Base-by-base conservation (phyloP, 768 basidiomycete genomes). In the Xerocomellus amylosporus region DNA sequence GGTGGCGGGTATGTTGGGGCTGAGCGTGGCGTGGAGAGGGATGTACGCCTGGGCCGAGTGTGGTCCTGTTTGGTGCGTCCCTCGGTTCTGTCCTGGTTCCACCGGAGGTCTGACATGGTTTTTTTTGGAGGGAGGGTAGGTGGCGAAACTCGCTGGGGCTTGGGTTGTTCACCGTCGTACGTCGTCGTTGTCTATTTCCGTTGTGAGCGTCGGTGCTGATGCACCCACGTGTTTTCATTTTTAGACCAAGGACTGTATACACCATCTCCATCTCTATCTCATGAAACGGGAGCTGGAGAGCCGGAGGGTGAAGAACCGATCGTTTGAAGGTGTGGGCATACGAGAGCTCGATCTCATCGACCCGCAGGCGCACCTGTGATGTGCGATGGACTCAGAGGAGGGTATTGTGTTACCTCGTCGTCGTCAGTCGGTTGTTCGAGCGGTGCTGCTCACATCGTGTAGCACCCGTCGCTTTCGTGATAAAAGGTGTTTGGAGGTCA, bases 311-410 rank as follows among this genome's bases (percentile, higher is more conserved):
- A 87, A 84, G 71, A 87, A 78, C 63, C 78, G 80, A 55, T 82
- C 87, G 40, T 91, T 91, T 64, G 74, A 76, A n/a, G 87, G 86
- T 0, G 80, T 90, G n/a, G 88, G 90, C 62, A 61, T 82, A 40
- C 65, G 71, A 15, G 83, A 82, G 58, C 74, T 90, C 38, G 88
- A 91, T 65, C 76, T 91, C 28, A 77, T 88, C 69, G n/a, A 69
- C 59, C 44, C 75, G 4, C 47, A 58, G 40, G 59, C 37, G 15
- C 30, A 66, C 28, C 33, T 48, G 19, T 61, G 40, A 63, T 30
- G 26, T 28, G 26, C 26, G 26, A 8, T 28, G 26, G 26, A 28
- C 8, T 28, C 24, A 24, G 24, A 24, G 24, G 31, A 33, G 12
- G 36, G 15, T 37, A 15, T 37, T 15, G 15, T 33, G 12, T 9